phyloP scores from a whole-genome alignment of 192 early-diverging fungal genomes.

The Phlyctochytrium planicorne region DNA sequence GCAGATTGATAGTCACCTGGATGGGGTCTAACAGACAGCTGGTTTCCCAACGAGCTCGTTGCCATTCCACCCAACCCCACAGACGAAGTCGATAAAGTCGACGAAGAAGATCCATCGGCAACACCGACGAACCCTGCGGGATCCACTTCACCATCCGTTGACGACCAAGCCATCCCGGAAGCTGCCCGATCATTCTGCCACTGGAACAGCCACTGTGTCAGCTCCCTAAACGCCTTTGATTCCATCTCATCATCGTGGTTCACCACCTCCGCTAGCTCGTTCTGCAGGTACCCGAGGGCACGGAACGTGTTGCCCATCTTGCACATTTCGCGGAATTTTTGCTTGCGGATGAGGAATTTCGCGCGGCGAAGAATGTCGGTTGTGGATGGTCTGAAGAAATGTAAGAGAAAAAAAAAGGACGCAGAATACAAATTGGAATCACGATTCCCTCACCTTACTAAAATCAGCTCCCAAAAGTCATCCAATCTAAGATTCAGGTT shows the following conservation, averaged over 20 bases:
- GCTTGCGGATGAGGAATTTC: slow-evolving; percentile 75
- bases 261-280: slow-evolving; percentile 67
- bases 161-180: background rate
- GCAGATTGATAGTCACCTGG: background rate
- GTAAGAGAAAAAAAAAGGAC: background rate
- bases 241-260: slow-evolving; percentile 54
- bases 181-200: slow-evolving; percentile 22
- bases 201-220: slow-evolving; percentile 46
- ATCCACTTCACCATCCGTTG: background rate
- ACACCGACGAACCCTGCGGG: background rate
- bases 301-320: slow-evolving; percentile 12
- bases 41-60: slow-evolving; percentile 7
- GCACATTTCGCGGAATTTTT: slow-evolving; percentile 82
- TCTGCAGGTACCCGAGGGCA: slow-evolving; percentile 81
- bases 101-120: background rate
- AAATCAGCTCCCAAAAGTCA: slow-evolving; percentile 79
- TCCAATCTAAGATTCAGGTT: slow-evolving; percentile 67
- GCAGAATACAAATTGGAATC: no score
- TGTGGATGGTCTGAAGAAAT: slow-evolving; percentile 50
- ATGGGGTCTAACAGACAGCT: background rate
- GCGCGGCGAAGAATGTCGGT: slow-evolving; percentile 70
- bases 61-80: slow-evolving; percentile 9
- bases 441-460: slow-evolving; percentile 61
- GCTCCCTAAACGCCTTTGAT: slow-evolving; percentile 44
- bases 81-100: background rate